A percentile compares a stretch with the other conserved stretches of the same genome.
These are phyloP conservation scores for Linaria vulgaris DNA, from an alignment of 257 asterid species.

Conservation along the genomic window DNA sequence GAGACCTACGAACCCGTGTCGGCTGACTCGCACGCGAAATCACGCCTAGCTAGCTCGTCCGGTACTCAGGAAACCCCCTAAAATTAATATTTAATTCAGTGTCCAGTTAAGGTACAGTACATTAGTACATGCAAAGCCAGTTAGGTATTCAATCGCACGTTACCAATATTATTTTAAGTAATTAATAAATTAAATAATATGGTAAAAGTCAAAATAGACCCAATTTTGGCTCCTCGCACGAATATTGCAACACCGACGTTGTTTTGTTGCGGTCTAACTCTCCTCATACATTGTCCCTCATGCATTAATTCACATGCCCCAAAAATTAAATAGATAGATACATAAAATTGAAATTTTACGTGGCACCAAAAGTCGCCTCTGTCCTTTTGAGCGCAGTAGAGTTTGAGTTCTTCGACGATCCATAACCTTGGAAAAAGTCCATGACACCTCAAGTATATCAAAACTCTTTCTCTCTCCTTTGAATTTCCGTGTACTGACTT, in stretches of 20 bases:
- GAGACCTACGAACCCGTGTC: too few species aligned
- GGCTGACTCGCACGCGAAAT: too few species aligned
- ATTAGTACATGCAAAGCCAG: too few species aligned
- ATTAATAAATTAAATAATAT: neutral
- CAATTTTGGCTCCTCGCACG: constrained; percentile 15
- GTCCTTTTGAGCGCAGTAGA: constrained; percentile 4
- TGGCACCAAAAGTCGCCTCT: constrained; percentile 18
- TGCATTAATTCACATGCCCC: constrained; percentile 27
- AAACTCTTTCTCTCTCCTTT: constrained; percentile 22
- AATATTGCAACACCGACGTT: constrained; percentile 50
- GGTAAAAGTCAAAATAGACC: constrained; percentile 38
- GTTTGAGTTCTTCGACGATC: constrained; percentile 22
- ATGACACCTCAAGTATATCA: constrained; percentile 13
- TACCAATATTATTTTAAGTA: neutral
- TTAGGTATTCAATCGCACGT: too few species aligned
- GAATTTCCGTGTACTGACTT: constrained; percentile 43
- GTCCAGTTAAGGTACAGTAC: too few species aligned
- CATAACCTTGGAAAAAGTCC: constrained; percentile 40
- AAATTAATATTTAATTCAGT: too few species aligned
- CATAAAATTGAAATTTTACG: neutral
- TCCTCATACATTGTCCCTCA: constrained; percentile 28
- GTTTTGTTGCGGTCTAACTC: constrained; percentile 8
- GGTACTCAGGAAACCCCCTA: too few species aligned
- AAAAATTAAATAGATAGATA: neutral
- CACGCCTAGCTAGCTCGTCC: too few species aligned